A percentile compares a stretch with the other conserved stretches of the same genome.
Conservation (phyloP, 495 filamentous ascomycete species). For the Clohesyomyces aquaticus region DNA sequence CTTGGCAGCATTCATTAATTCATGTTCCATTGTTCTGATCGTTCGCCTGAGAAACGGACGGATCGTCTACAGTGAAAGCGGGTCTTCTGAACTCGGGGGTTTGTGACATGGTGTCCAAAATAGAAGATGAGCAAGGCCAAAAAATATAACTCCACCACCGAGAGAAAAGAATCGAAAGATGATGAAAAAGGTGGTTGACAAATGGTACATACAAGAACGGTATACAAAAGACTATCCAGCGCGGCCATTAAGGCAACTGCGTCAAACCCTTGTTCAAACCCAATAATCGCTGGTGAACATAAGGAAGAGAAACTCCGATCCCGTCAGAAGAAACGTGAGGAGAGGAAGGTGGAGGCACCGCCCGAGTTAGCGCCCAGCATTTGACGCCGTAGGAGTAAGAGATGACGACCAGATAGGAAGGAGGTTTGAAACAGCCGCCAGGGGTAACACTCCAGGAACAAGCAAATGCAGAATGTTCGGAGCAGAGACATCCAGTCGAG, state of each 20-base stretch:
- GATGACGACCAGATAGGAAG: slow-evolving; percentile 4
- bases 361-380: slow-evolving; percentile 12
- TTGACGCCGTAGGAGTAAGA: slow-evolving; percentile 17
- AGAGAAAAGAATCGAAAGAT: slow-evolving; percentile 9
- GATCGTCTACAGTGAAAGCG: slow-evolving; percentile 36
- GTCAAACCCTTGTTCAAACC: slow-evolving; percentile 5
- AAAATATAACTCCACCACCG: neutral
- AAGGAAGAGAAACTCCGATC: slow-evolving; percentile 11
- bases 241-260: slow-evolving; percentile 3
- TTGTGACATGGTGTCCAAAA: neutral
- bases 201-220: slow-evolving; percentile 41
- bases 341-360: slow-evolving; percentile 5
- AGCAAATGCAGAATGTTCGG: neutral
- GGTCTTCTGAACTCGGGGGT: neutral
- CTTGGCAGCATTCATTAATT: slow-evolving; percentile 15
- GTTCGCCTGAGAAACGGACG: slow-evolving; percentile 1
- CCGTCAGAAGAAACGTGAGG: slow-evolving; percentile 8
- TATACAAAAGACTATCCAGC: slow-evolving; percentile 13
- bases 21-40: slow-evolving; percentile 11
- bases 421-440: slow-evolving; percentile 37
- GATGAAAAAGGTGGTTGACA: slow-evolving; percentile 9
- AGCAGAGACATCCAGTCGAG: neutral
- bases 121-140: neutral
- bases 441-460: slow-evolving; percentile 5
- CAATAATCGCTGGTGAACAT: neutral